Base-by-base conservation (phyloP, 306 rosid genomes). In the Lupinus albus region DNA sequence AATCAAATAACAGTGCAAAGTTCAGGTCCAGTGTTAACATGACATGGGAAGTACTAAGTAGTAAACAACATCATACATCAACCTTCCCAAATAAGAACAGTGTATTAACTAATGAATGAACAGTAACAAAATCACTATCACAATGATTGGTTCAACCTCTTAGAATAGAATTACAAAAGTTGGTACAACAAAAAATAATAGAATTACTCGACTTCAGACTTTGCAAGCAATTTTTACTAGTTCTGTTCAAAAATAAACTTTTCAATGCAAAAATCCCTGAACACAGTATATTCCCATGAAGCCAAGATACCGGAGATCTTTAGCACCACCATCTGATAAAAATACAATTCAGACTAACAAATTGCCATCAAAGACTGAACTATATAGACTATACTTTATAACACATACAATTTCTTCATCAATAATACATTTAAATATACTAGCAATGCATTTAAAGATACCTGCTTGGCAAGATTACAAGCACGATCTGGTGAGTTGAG, bases 401-500 rank as follows among this genome's bases (percentile, higher is more conserved):
- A 64, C 56, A 36, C 10, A 21, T 12, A 57, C 28, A 57, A 55
- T 36, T 57, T 32, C 28, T 38, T 12, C 36, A 16, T 46, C 5
- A 25, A 25, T 3, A 4, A 6, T 20, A 11, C 15, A 21, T 8
- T 35, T 18, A 39, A 3, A 57, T 4, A 77, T 9, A 50, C 53
- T 12, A 46, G 11, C 39, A 45, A 54, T 10, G 16, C 3, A 25
- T 25, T 25, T 25, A 33, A 30, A 20, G 20, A 11, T 77, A 88
- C 96, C 96, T 87, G 96, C 61, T 91, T 91, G 5, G 97, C 97
- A 52, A 92, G 89, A 84, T 87, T 92, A 85, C 96, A 92, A 47
- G 97, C 97, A 15, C 97, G 97, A 66, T 92, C 96, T 6, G 97
- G 97, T 38, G 97, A 92, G 82, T 84, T 92, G 42, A 92, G 97